These are phyloP conservation scores for Candida anglica DNA, from an alignment of 805 yeast species.

Conservation along the genomic window DNA sequence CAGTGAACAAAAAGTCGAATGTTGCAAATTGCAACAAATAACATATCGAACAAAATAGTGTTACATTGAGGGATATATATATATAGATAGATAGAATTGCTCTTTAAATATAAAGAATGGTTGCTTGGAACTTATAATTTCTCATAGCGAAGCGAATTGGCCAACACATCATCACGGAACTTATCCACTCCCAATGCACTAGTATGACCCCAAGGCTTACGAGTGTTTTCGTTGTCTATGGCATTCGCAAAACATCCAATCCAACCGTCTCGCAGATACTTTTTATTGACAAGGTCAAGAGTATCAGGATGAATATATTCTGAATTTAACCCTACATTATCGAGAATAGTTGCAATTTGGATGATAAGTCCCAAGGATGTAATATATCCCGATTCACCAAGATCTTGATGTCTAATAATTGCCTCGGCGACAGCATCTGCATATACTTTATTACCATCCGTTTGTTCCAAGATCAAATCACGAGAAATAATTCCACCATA, in stretches of 20 bases:
- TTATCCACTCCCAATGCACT: conserved; percentile 24
- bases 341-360: conserved; percentile 29
- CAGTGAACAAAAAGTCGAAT: no score
- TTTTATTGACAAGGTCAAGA: conserved; percentile 19
- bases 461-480: conserved; percentile 18
- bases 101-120: no score
- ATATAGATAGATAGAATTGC: no score
- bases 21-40: no score
- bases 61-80: no score
- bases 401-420: conserved; percentile 30
- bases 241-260: conserved; percentile 25
- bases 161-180: conserved; percentile 23
- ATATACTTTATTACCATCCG: conserved; percentile 18
- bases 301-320: conserved; percentile 25
- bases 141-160: conserved; percentile 18
- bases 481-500: conserved; percentile 27
- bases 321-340: conserved; percentile 26
- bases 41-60: no score
- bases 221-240: conserved; percentile 24
- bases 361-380: conserved; percentile 28
- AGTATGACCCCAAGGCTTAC: conserved; percentile 36
- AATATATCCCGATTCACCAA: conserved; percentile 28
- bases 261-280: conserved; percentile 26
- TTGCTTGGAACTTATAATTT: no score
- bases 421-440: conserved; percentile 35